Conservation (phyloP, 768 basidiomycete genomes). For the Suillus fuscotomentosus region DNA sequence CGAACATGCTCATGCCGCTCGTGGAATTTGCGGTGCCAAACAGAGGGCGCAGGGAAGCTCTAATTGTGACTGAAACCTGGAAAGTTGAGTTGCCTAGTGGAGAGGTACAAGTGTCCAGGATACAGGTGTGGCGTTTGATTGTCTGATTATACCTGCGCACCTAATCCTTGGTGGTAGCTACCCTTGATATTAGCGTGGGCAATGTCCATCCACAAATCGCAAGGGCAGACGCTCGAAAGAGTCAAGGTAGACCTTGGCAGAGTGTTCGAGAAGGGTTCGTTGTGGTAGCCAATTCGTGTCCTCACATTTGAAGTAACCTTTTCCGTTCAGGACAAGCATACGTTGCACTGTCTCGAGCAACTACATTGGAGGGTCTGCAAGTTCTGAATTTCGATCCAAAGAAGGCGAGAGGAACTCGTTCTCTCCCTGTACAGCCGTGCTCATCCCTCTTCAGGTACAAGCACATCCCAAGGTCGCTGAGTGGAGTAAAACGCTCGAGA, state of each 20-base stretch:
- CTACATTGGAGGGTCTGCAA: constrained; percentile 80
- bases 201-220: constrained; percentile 98
- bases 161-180: constrained; percentile 43
- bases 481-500: constrained; percentile 72
- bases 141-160: background rate
- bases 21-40: constrained; percentile 76
- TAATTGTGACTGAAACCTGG: constrained; percentile 74
- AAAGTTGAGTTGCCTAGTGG: constrained; percentile 88
- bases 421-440: background rate
- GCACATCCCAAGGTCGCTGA: constrained; percentile 70
- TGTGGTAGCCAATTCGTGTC: background rate
- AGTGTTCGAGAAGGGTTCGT: constrained; percentile 87
- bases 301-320: constrained; percentile 5
- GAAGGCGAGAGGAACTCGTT: constrained; percentile 50
- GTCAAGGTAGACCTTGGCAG: constrained; percentile 92
- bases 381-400: constrained; percentile 73
- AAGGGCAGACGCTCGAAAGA: constrained; percentile 93
- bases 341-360: constrained; percentile 87
- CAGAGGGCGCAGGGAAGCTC: constrained; percentile 47
- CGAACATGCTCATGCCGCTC: constrained; percentile 54
- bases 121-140: constrained; percentile 55
- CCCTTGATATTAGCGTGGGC: constrained; percentile 94
- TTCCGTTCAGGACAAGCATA: constrained; percentile 74
- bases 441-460: constrained; percentile 45
- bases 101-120: constrained; percentile 75